Conservation (phyloP, 2,329 filamentous ascomycete genomes). For the Venturia oleaginea region DNA sequence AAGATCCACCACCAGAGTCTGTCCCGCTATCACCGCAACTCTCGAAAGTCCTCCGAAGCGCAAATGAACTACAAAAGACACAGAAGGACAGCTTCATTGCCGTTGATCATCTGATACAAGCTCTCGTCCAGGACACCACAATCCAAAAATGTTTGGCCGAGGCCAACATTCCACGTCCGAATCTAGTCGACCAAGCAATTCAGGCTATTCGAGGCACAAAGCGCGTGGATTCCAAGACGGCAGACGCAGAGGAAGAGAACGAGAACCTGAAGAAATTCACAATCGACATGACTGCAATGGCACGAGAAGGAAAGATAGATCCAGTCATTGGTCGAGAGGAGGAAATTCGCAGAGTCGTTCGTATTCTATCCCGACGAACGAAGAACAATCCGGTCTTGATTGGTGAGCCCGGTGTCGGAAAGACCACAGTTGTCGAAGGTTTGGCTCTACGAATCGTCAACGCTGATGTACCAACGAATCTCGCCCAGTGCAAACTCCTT, state of each 20-base stretch:
- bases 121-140: conserved; percentile 67
- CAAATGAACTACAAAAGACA: conserved; percentile 87
- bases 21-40: conserved; percentile 76
- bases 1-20: conserved; percentile 88
- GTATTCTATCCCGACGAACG: conserved; percentile 84
- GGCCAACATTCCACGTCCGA: conserved; percentile 82
- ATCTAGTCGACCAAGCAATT: conserved; percentile 84
- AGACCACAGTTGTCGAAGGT: conserved; percentile 96
- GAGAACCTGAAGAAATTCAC: conserved; percentile 98
- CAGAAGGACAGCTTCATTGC: conserved; percentile 95
- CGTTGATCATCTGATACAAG: conserved; percentile 86
- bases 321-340: conserved; percentile 95
- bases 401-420: conserved; percentile 95
- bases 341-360: conserved; percentile 84
- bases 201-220: conserved; percentile 85
- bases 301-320: conserved; percentile 93
- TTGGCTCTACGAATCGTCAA: conserved; percentile 94
- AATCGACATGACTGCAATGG: conserved; percentile 95
- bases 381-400: conserved; percentile 99
- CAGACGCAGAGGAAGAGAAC: conserved; percentile 83
- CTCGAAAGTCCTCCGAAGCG: conserved; percentile 70
- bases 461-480: conserved; percentile 88
- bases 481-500: conserved; percentile 86
- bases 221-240: conserved; percentile 91
- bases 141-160: conserved; percentile 71